These are phyloP conservation scores for Phytophthora pseudosyringae DNA, from an alignment of 352 stramenopile genomes.

Conservation along the genomic window DNA sequence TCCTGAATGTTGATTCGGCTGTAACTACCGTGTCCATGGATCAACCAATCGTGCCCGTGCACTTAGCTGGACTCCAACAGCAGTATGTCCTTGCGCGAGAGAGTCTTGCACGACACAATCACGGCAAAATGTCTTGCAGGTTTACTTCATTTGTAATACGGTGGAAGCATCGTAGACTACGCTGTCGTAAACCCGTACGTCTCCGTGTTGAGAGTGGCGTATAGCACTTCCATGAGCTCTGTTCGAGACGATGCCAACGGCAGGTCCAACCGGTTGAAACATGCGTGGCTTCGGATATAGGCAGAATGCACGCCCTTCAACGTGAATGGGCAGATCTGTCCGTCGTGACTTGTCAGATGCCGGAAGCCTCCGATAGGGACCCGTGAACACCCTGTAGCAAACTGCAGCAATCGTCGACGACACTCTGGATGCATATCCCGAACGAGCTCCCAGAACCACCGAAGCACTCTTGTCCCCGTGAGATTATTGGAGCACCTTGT, in stretches of 20 bases:
- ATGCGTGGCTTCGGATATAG: conserved; percentile 66
- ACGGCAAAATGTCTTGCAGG: not conserved
- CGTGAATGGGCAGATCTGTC: conserved; percentile 63
- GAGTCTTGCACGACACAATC: not conserved
- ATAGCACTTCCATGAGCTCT: conserved; percentile 54
- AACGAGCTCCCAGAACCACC: conserved; percentile 82
- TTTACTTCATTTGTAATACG: conserved; percentile 7
- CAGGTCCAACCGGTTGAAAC: conserved; percentile 92
- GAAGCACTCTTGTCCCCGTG: conserved; percentile 33
- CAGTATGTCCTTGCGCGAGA: too few relatives aligned
- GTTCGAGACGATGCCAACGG: conserved; percentile 70
- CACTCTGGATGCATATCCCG: conserved; percentile 70
- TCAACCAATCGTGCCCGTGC: too few relatives aligned
- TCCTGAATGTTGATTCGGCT: too few relatives aligned
- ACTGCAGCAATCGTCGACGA: conserved; percentile 64
- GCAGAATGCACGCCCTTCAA: conserved; percentile 51
- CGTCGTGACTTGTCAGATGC: conserved; percentile 62
- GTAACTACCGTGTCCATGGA: too few relatives aligned
- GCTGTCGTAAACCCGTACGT: conserved; percentile 52
- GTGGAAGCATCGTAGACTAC: conserved; percentile 8
- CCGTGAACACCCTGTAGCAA: conserved; percentile 69
- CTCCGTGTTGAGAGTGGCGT: conserved; percentile 42
- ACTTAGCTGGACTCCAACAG: too few relatives aligned
- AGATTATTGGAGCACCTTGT: conserved; percentile 61
- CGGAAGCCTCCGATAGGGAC: conserved; percentile 64